Conservation (phyloP, 768 basidiomycete species). For the Serendipita indica region DNA sequence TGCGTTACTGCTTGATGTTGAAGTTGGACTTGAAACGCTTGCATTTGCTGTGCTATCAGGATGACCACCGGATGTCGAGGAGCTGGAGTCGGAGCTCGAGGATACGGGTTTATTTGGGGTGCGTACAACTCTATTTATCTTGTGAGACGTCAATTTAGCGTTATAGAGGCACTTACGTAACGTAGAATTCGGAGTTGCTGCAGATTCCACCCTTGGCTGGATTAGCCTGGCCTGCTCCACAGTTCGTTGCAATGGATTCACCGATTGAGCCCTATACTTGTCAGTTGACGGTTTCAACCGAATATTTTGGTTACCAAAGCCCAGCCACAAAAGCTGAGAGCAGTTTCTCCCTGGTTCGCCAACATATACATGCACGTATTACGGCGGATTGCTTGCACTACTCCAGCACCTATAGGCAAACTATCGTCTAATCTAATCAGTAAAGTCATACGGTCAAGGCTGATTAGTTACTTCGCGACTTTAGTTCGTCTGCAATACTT, state of each 20-base stretch:
- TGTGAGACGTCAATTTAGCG: not conserved
- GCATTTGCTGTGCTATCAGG: no score
- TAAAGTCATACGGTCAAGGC: not conserved
- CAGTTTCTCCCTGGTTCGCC: not conserved
- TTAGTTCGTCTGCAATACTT: not conserved
- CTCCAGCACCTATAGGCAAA: not conserved
- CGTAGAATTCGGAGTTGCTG: not conserved
- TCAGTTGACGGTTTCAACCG: not conserved
- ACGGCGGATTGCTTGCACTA: not conserved
- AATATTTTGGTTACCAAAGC: not conserved
- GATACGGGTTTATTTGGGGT: not conserved
- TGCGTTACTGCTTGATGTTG: no score
- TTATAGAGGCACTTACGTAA: not conserved
- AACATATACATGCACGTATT: conserved; percentile 3
- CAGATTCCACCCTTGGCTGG: conserved; percentile 2
- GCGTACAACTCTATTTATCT: not conserved
- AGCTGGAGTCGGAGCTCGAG: no score
- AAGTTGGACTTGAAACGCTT: no score
- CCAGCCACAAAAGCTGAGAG: not conserved
- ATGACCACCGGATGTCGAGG: no score
- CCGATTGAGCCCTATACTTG: not conserved
- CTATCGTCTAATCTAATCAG: not conserved
- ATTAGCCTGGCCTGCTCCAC: not conserved
- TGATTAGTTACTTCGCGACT: not conserved
- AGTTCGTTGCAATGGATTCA: not conserved